Evolutionary conservation across 108 stramenopile species (phyloP), one percentile per base, ranked within the genome.

Genomic region (Bacterosira constricta): DNA sequence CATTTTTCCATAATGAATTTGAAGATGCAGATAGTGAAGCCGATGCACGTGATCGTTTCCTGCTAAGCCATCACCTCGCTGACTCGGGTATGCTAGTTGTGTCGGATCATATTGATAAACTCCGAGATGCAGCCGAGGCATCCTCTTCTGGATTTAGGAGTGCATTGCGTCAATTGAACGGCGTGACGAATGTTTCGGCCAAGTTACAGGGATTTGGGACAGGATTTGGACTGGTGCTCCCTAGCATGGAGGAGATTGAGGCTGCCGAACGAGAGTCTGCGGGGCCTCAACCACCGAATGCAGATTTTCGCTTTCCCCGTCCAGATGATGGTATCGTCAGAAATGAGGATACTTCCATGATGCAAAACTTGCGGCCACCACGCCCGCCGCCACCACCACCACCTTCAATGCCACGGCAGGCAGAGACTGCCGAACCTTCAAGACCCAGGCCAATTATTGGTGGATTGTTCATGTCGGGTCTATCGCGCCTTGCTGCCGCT

Each of bases 371-470:
- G 31, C 44, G 45, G 18, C 15, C 45, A n/a, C 30, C 1, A 18
- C n/a, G 6, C 37, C 18, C 27, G 4, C 52, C 45, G 0, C 44
- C 44, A 12, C 45, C 45, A 27, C 45, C 56, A 2, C 56, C 71
- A 1, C 52, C 47, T 49, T 25, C 47, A 2, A 55, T 35, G 2
- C 13, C 58, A 27, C 63, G 25, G 17, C 56, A 71, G 32, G 27
- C 34, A 41, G 56, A 58, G 15, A 35, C 55, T 15, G 13, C 39
- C 36, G 64, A 36, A n/a, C 31, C 53, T 13, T 17, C 49, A 23
- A 69, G 89, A 60, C 90, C 90, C 10, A 69, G 76, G 39, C 90
- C 90, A 5, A 84, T 94, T 27, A 77, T 94, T 60, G 90, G 90
- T 32, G 89, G 90, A 1, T 64, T 94, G 25, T 74, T 94, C 39